phyloP scores from a whole-genome alignment of 345 rosid genomes.

The Fremontodendron californicum region DNA sequence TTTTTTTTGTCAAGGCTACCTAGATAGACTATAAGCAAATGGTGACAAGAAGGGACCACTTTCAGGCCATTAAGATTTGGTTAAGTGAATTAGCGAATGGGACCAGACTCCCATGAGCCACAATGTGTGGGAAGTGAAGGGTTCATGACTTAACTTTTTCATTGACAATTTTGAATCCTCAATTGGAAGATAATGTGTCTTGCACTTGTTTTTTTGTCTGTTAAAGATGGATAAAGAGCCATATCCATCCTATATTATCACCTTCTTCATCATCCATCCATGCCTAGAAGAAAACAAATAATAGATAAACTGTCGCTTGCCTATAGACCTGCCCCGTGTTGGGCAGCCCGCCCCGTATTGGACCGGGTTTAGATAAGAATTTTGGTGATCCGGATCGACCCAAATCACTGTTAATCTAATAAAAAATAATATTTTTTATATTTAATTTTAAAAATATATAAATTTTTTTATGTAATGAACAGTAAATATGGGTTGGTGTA shows the following conservation, averaged over 20 bases:
- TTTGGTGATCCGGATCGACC: no score
- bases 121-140: not conserved
- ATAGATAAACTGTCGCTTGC: not conserved
- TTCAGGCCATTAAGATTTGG: not conserved
- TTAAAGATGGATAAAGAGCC: not conserved
- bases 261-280: not conserved
- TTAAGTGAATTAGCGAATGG: not conserved
- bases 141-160: not conserved
- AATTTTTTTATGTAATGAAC: no score
- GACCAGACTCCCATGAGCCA: not conserved
- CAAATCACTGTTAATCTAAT: no score
- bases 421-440: no score
- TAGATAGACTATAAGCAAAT: not conserved
- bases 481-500: no score
- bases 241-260: no score
- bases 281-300: not conserved
- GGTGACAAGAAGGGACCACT: constrained; percentile 2
- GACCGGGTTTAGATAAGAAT: no score
- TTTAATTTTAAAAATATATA: no score
- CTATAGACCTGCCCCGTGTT: no score
- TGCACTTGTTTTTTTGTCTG: not conserved
- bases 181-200: not conserved
- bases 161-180: not conserved
- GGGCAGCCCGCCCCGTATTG: no score
- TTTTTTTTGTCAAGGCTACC: not conserved